phyloP scores from a whole-genome alignment of 176 grass and related monocot genomes.

The Oryza coarctata region DNA sequence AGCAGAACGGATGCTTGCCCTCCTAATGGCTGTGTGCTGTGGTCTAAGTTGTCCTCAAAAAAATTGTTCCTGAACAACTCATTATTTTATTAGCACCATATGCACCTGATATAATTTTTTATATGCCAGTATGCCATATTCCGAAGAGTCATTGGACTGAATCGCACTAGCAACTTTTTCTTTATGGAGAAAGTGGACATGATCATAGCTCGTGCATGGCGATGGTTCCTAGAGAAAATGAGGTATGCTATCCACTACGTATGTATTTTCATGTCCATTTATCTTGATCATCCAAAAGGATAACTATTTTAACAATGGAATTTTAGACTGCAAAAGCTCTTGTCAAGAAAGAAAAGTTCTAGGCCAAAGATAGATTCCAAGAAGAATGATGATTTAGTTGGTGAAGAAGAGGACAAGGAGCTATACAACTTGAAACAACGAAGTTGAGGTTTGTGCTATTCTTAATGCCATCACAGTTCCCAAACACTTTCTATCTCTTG shows the following conservation, averaged over 20 bases:
- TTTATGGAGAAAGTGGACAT: conserved; percentile 90
- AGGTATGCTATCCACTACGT: conserved; percentile 49
- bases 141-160: conserved; percentile 83
- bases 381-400: conserved; percentile 72
- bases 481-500: background rate
- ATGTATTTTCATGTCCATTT: conserved; percentile 15
- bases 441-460: conserved; percentile 67
- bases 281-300: conserved; percentile 27
- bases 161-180: conserved; percentile 89
- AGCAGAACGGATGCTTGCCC: background rate
- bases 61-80: background rate
- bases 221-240: conserved; percentile 72
- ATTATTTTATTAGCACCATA: background rate
- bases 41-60: background rate
- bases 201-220: conserved; percentile 82
- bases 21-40: background rate
- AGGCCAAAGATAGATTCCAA: conserved; percentile 58
- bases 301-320: conserved; percentile 12
- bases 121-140: conserved; percentile 86
- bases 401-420: conserved; percentile 58
- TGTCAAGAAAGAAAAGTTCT: conserved; percentile 57
- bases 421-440: conserved; percentile 84
- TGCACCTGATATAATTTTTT: conserved; percentile 28
- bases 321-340: conserved; percentile 74
- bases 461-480: conserved; percentile 25